Base-by-base conservation (phyloP, 1,284 basidiomycete genomes). In the Ganoderma boninense region DNA sequence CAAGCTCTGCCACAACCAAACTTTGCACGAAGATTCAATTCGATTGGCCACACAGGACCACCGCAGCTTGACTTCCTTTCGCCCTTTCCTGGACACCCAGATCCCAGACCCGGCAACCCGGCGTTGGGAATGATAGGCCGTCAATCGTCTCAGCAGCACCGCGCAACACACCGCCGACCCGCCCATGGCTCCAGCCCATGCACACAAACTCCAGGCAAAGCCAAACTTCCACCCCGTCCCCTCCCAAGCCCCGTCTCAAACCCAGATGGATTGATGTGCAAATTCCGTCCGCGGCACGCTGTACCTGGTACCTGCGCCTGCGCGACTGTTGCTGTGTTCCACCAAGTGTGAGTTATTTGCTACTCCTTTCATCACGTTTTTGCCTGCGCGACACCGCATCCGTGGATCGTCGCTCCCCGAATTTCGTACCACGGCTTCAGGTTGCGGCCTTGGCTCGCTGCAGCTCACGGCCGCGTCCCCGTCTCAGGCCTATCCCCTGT, bases 311-410 rank as follows among this genome's bases (percentile, higher is more conserved):
- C 32, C 54, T 57, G 49, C 23, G 23, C 26, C 13, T 11, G 49
- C 49, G 49, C 26, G 23, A 26, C 49, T 8, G 23, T 13, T 11
- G 23, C 49, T 52, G 49, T 13, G 23, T 20, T 52, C 49, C 49
- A 23, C 49, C 49, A 2, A 52, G 49, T 52, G 49, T 52, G 49
- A 52, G 49, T 38, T 38, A 38, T 38, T 38, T 38, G 38, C 38
- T 38, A 38, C 38, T 52, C 13, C 46, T 26, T 2, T 20, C 49
- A 52, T 14, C 11, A 52, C 23, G 26, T 13, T 26, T 26, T 52
- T 52, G 49, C 52, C 26, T 57, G 18, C 54, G 16, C 54, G 32
- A 57, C 54, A 57, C 54, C 32, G 54, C 54, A 57, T 57, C 11
- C 54, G 32, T 57, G 29, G 54, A 57, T 57, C 54, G 16, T 20